phyloP scores from a whole-genome alignment of 2,329 filamentous ascomycete genomes.

The Colletotrichum liaoningense region DNA sequence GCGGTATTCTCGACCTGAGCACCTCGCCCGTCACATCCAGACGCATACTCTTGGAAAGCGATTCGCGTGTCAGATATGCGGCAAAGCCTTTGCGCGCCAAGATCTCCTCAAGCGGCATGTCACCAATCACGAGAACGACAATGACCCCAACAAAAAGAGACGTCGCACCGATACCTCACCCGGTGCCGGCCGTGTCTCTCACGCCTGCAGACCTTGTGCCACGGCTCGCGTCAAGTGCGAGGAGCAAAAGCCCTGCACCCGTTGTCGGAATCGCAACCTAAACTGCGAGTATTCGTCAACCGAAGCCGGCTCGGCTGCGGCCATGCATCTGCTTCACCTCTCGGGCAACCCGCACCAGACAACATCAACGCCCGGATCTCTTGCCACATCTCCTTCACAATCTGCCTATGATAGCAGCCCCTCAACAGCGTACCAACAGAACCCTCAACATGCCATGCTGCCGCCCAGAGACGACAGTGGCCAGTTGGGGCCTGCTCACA shows the following conservation, averaged over 20 bases:
- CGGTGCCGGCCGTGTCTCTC: conserved; percentile 60
- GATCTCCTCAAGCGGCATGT: conserved; percentile 65
- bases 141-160: conserved; percentile 58
- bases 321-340: conserved; percentile 57
- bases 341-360: conserved; percentile 48
- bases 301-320: conserved; percentile 52
- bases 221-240: conserved; percentile 66
- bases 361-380: conserved; percentile 34
- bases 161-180: conserved; percentile 58
- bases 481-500: conserved; percentile 40
- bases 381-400: conserved; percentile 38
- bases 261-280: conserved; percentile 60
- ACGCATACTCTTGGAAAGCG: conserved; percentile 63
- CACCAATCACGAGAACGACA: conserved; percentile 60
- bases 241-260: conserved; percentile 64
- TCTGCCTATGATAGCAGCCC: conserved; percentile 35
- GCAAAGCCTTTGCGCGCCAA: conserved; percentile 65
- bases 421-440: conserved; percentile 39
- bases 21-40: conserved; percentile 63
- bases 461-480: conserved; percentile 41
- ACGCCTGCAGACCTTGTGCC: conserved; percentile 64
- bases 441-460: conserved; percentile 33
- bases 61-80: conserved; percentile 61
- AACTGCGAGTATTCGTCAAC: conserved; percentile 54
- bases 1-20: conserved; percentile 64